Percentiles rank a stretch among this genome's conserved stretches.
Evolutionary conservation across 192 early-diverging fungal genomes (phyloP).

Genomic region (Coemansia sp.): DNA sequence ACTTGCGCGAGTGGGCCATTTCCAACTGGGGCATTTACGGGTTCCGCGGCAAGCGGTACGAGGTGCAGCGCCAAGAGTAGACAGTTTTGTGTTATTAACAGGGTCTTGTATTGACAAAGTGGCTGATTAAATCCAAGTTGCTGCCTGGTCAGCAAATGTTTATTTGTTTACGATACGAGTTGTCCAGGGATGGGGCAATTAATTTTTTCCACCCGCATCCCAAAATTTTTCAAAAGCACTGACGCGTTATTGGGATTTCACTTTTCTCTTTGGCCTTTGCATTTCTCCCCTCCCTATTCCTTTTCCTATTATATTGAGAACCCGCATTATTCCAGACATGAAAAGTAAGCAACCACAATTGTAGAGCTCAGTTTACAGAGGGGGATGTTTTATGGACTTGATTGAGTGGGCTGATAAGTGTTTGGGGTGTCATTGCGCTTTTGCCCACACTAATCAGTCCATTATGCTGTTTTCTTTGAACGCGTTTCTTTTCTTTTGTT

Average conservation of each 20-base stretch:
- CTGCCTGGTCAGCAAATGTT: background rate
- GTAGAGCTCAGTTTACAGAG: background rate
- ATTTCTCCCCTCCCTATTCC: background rate
- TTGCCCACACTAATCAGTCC: background rate
- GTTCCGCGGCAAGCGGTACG: conserved; percentile 78
- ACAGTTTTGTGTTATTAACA: background rate
- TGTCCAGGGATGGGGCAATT: background rate
- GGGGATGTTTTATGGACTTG: no score
- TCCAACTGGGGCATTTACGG: conserved; percentile 81
- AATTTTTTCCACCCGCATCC: background rate
- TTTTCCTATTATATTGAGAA: background rate
- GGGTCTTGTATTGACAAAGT: no score
- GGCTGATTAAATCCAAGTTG: no score
- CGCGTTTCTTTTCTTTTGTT: conserved; percentile 1
- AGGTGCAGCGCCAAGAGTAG: conserved; percentile 57
- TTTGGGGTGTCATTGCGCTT: no score
- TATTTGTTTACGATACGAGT: conserved; percentile 6
- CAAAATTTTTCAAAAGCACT: background rate
- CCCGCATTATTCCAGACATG: background rate
- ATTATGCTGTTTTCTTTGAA: background rate
- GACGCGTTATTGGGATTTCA: background rate
- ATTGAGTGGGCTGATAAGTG: background rate
- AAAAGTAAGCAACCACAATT: conserved; percentile 21
- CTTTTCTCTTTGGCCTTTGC: background rate
- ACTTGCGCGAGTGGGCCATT: conserved; percentile 68